Conservation (phyloP, 495 filamentous ascomycete genomes). For the Diplogelasinospora grovesii region DNA sequence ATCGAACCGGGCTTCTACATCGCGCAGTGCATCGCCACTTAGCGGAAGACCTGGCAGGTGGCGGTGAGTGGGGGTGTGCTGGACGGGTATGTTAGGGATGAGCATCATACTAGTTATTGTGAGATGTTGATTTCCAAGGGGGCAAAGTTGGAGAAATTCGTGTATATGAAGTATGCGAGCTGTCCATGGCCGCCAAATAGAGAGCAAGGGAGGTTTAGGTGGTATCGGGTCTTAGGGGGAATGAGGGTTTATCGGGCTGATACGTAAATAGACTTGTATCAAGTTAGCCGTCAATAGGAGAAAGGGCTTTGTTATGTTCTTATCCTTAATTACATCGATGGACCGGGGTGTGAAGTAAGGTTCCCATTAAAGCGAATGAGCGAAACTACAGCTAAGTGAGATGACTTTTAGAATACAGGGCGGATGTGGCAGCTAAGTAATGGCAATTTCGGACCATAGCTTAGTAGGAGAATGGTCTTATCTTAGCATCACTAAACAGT, state of each 20-base stretch:
- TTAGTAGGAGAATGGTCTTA: too few species aligned
- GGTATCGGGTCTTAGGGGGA: slow-evolving; percentile 3
- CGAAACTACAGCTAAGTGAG: too few species aligned
- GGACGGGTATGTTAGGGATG: slow-evolving; percentile 1
- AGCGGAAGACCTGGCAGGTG: not conserved
- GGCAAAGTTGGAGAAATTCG: not conserved
- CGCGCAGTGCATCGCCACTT: not conserved
- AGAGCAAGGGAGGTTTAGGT: slow-evolving; percentile 2
- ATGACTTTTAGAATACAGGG: too few species aligned
- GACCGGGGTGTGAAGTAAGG: too few species aligned
- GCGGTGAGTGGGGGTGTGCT: not conserved
- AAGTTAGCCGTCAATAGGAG: not conserved
- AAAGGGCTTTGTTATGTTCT: too few species aligned
- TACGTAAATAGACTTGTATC: not conserved
- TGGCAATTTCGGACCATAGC: too few species aligned
- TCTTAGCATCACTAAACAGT: too few species aligned
- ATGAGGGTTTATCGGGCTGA: not conserved
- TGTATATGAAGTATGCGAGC: slow-evolving; percentile 4
- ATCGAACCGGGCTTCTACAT: not conserved
- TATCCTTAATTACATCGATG: too few species aligned
- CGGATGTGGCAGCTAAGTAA: too few species aligned
- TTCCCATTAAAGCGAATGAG: too few species aligned
- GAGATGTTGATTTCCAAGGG: slow-evolving; percentile 2
- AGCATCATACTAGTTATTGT: slow-evolving; percentile 3
- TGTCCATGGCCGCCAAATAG: not conserved